Evolutionary conservation across 805 yeast genomes (phyloP).

Genomic region (Millerozyma acaciae): DNA sequence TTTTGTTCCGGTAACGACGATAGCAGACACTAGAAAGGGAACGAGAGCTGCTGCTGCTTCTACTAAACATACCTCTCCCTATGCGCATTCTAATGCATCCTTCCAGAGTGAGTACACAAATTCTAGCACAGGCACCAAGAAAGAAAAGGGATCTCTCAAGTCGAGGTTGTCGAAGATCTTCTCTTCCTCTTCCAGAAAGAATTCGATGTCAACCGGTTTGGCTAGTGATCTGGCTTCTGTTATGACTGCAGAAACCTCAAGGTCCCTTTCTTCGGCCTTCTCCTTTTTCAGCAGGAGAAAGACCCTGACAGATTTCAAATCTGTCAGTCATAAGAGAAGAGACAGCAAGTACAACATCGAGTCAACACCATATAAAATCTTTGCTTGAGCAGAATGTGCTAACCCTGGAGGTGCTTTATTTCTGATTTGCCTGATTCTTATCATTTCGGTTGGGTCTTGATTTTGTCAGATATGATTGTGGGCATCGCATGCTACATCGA

Average conservation of each 20-base stretch:
- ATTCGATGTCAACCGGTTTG: conserved; percentile 1
- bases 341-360: conserved; percentile 25
- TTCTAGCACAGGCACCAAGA: not conserved
- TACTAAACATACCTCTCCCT: not conserved
- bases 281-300: conserved; percentile 16
- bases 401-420: conserved; percentile 1
- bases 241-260: conserved; percentile 12
- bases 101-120: conserved; percentile 1
- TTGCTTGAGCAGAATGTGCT: not conserved
- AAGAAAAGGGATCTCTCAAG: conserved; percentile 2
- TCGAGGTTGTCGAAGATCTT: conserved; percentile 1
- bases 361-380: conserved; percentile 17
- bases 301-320: not conserved
- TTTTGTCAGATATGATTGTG: conserved; percentile 8
- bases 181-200: conserved; percentile 5
- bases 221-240: conserved; percentile 16
- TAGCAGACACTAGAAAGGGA: not conserved
- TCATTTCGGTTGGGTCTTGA: too few relatives aligned
- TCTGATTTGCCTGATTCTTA: too few relatives aligned
- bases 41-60: not conserved
- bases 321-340: conserved; percentile 6
- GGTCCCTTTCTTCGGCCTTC: conserved; percentile 21
- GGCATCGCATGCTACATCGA: conserved; percentile 9
- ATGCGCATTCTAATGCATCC: not conserved
- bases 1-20: conserved; percentile 8